phyloP scores from a whole-genome alignment of 345 rosid genomes.

The Erodium maritimum region DNA sequence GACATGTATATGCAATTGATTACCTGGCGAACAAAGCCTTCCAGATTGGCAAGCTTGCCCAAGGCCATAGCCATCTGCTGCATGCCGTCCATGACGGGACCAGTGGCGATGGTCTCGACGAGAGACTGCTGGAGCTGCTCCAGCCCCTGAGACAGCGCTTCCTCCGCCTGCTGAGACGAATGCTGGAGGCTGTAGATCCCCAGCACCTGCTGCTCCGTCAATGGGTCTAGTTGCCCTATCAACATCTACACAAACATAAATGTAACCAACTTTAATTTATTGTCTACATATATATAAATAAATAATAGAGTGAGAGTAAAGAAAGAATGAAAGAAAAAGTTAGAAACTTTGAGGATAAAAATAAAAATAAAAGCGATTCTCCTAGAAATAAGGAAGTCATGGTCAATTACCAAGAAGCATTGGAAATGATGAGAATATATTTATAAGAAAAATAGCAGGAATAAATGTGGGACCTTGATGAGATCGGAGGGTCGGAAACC shows the following conservation, averaged over 20 bases:
- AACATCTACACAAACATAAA: slow-evolving; percentile 40
- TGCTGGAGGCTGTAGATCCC: slow-evolving; percentile 89
- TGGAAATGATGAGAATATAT: background rate
- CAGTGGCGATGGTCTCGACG: slow-evolving; percentile 57
- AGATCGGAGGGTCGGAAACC: slow-evolving; percentile 93
- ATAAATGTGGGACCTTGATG: slow-evolving; percentile 50
- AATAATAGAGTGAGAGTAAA: no score
- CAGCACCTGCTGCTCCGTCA: slow-evolving; percentile 88
- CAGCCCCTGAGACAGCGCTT: slow-evolving; percentile 78
- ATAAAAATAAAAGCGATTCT: no score
- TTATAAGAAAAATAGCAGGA: background rate
- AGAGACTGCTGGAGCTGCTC: slow-evolving; percentile 95
- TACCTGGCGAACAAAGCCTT: slow-evolving; percentile 97
- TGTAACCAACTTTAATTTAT: background rate
- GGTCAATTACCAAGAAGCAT: background rate
- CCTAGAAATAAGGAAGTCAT: background rate
- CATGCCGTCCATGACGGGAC: slow-evolving; percentile 53
- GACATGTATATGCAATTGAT: background rate
- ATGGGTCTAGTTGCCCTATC: slow-evolving; percentile 63
- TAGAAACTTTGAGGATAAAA: no score
- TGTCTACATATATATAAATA: no score
- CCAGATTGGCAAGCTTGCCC: slow-evolving; percentile 80
- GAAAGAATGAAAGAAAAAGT: no score
- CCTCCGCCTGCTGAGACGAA: slow-evolving; percentile 92
- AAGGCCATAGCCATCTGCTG: slow-evolving; percentile 90